Evolutionary conservation across 2,329 filamentous ascomycete species (phyloP), one percentile per base, ranked within the genome.

Genomic region (Aspergillus oerlinghausenensis): DNA sequence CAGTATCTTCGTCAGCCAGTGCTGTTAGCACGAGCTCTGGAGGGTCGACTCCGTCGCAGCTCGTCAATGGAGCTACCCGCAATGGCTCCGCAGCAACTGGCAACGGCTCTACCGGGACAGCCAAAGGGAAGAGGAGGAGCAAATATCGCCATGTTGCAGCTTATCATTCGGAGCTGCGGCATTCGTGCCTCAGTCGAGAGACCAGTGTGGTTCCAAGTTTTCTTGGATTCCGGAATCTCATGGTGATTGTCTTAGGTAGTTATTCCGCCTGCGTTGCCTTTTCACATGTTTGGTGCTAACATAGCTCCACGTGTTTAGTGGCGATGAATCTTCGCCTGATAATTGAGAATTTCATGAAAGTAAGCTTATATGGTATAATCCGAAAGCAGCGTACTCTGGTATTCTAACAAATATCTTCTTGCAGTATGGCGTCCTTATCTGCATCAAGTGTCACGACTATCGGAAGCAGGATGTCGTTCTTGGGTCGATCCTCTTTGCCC

Each of bases 311-410:
- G 19, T 52, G 47, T 59, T 29, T 65, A 92, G 90, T 97, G 68
- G 91, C 93, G 51, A 94, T 92, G 67, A 99, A 99, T 71, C 76
- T 99, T 52, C 87, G 94, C 62, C 81, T 99, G 67, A 90, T 97
- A 78, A 92, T 99, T 69, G 94, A 97, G 75, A 99, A 99, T 71
- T 90, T 93, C 65, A 90, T 93, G 79, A 97, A 97, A 82, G 90
- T 90, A 70, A 59, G 66, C 53, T 10, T 25, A 23, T 47, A 17
- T 17, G 21, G 11, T 23, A 21, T 19, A n/a, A 19, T 26, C 32
- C 38, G 28, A 19, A 21, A 19, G 28, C n/a, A 21, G 17, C 7
- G 48, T 32, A 45, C 19, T 11, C 17, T 42, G 47, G 19, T 17
- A 26, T 47, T 23, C 43, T 47, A 47, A 47, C 21, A 47, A 26